Evolutionary conservation across 768 basidiomycete species (phyloP).

Genomic region (Tylopilus subfusipes): DNA sequence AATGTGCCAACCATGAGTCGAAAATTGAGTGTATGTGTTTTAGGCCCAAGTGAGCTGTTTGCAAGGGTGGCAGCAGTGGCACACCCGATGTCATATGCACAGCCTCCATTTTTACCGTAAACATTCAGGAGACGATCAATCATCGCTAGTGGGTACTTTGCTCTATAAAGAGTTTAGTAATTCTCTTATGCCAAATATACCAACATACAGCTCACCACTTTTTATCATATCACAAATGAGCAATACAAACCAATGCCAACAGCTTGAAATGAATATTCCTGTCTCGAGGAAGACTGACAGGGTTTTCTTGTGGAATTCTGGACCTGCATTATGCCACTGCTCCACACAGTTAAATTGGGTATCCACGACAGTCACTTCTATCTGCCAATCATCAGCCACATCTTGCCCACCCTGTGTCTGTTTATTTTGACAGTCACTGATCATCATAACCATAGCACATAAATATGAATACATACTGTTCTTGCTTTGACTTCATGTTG

Average conservation of each 20-base stretch:
- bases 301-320: background rate
- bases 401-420: too few species aligned
- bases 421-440: too few species aligned
- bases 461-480: too few species aligned
- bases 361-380: too few species aligned
- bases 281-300: slow-evolving; percentile 3
- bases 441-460: too few species aligned
- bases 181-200: background rate
- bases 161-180: too few species aligned
- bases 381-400: too few species aligned
- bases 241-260: slow-evolving; percentile 4
- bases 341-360: background rate
- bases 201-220: slow-evolving; percentile 11
- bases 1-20: background rate
- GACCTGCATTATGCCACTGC: slow-evolving; percentile 4
- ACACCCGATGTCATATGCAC: background rate
- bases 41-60: too few species aligned
- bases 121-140: background rate
- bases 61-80: background rate
- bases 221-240: slow-evolving; percentile 12
- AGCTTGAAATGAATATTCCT: slow-evolving; percentile 3
- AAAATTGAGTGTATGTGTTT: background rate
- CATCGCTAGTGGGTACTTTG: slow-evolving; percentile 7
- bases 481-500: too few species aligned
- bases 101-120: too few species aligned